Base-by-base conservation (phyloP, 345 rosid species). In the Linum usitatissimum region DNA sequence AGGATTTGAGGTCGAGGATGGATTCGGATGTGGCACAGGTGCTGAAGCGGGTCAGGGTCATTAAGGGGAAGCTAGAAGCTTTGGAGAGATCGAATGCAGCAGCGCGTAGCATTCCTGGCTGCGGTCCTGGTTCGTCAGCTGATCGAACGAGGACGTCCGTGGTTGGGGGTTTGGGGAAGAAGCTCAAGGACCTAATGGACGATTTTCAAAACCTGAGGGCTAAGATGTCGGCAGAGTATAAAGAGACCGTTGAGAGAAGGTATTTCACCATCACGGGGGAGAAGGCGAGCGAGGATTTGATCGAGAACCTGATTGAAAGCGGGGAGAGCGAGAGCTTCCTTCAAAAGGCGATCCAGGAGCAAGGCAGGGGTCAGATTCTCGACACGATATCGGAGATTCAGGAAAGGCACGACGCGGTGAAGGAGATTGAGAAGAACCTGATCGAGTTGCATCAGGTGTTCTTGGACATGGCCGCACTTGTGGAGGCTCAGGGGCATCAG, bases 401-500 rank as follows among this genome's bases (percentile, higher is more conserved):
- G 62, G 98, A 91, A 64, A 83, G 95, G 60, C 88, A 81, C 9
- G 95, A 86, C 19, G 88, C 92, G 0, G 86, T 91, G 9, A 88
- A 81, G 77, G 95, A 86, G 77, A 88, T 91, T 34, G 96, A 91
- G 79, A 88, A 81, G 84, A 91, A 84, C 62, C 67, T 88, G 63
- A 55, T 85, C 1, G 98, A 86, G 66, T 80, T 91, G 2, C 95
- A 88, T 68, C 92, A 86, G 79, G 85, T 91, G 19, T 91, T 91
- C 75, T 62, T 88, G 64, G 92, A 88, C 70, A 86, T 91, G 98
- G 96, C 94, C 3, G 87, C 84, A 6, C 70, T 88, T 0, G 91
- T 86, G 30, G 96, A 91, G 73, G 80, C 94, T 36, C 97, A 86
- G 61, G 91, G 96, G 8, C 94, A 86, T 30, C 96, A 88, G n/a